phyloP scores from a whole-genome alignment of 2,329 filamentous ascomycete genomes.

The Aspergillus clavatus region DNA sequence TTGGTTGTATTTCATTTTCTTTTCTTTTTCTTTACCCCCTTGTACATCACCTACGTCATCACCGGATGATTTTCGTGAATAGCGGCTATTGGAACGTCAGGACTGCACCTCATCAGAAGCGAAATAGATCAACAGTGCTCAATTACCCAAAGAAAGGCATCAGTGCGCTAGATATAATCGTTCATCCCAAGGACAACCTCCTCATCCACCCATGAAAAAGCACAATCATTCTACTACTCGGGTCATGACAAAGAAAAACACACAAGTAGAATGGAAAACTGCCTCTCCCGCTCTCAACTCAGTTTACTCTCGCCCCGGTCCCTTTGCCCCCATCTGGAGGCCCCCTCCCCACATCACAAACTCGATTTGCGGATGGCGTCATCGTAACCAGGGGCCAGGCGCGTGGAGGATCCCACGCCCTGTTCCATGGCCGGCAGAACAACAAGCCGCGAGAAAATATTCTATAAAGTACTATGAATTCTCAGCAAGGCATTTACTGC shows the following conservation, averaged over 20 bases:
- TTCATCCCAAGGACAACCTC: slow-evolving; percentile 7
- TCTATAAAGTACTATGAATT: slow-evolving; percentile 15
- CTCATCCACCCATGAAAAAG: slow-evolving; percentile 5
- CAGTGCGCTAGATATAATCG: slow-evolving; percentile 17
- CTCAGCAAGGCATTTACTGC: slow-evolving; percentile 45
- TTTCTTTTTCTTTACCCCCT: neutral
- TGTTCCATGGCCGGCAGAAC: slow-evolving; percentile 10
- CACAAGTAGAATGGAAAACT: slow-evolving; percentile 8
- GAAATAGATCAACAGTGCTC: slow-evolving; percentile 9
- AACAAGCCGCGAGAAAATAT: slow-evolving; percentile 6
- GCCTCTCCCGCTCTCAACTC: slow-evolving; percentile 1
- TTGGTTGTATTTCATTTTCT: neutral
- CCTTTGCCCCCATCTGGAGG: too few relatives aligned
- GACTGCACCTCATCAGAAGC: too few relatives aligned
- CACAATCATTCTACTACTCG: slow-evolving; percentile 10
- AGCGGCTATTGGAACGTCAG: too few relatives aligned
- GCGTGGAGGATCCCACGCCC: slow-evolving; percentile 17
- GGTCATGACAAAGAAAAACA: slow-evolving; percentile 13
- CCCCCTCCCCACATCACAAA: too few relatives aligned
- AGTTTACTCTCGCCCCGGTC: neutral
- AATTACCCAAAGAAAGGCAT: slow-evolving; percentile 20
- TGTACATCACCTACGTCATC: slow-evolving; percentile 5
- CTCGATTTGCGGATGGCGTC: neutral
- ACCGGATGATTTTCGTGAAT: neutral
- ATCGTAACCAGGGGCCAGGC: neutral